A percentile compares a stretch with the other conserved stretches of the same genome.
These are phyloP conservation scores for Mycena floridula DNA, from an alignment of 768 basidiomycete species.

Conservation along the genomic window DNA sequence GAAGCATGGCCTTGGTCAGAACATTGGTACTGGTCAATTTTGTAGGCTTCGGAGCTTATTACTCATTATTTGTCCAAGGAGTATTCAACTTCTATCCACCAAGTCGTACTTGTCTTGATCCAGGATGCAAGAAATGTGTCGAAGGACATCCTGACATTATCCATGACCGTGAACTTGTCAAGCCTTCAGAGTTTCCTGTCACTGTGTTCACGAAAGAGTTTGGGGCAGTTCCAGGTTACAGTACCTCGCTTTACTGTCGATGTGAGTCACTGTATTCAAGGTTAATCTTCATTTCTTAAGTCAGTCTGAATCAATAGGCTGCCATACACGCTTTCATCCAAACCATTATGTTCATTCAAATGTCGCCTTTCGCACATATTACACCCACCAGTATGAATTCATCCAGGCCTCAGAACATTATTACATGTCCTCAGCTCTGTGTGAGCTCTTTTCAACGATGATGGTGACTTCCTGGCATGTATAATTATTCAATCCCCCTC, in stretches of 20 bases:
- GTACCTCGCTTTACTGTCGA: background rate
- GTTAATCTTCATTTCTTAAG: background rate
- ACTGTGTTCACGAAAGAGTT: background rate
- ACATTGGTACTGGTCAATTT: background rate
- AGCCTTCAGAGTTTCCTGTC: background rate
- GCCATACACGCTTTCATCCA: constrained; percentile 3
- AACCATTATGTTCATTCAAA: constrained; percentile 4
- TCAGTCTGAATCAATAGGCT: background rate
- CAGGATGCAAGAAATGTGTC: background rate
- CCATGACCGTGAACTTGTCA: background rate
- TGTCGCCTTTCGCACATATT: constrained; percentile 1
- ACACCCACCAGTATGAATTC: background rate
- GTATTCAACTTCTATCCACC: background rate
- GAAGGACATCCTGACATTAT: background rate
- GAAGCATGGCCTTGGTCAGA: background rate
- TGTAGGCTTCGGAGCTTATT: background rate
- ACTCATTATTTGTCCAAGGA: background rate
- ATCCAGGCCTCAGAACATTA: constrained; percentile 3
- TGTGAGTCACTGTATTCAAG: background rate
- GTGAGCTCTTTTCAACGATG: constrained; percentile 6
- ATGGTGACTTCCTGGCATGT: constrained; percentile 4
- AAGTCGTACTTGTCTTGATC: background rate
- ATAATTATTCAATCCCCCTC: too few species aligned
- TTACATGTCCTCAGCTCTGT: constrained; percentile 2
- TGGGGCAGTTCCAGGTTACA: background rate